Evolutionary conservation across 495 filamentous ascomycete species (phyloP).

Genomic region (Xylaria longipes): DNA sequence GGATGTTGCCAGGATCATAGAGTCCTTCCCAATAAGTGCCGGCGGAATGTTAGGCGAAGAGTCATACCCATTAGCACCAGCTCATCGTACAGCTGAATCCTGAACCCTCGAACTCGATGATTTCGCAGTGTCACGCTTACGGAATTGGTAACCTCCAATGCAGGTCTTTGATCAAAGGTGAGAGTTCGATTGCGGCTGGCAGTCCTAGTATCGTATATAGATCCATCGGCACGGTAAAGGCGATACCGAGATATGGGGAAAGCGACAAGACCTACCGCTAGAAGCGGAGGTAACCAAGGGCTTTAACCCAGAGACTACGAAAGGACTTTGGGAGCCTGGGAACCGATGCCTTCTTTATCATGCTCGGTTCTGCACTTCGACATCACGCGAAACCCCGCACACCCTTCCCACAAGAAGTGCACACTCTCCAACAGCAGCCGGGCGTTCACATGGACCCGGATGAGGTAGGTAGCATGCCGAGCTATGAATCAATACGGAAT

Average conservation of each 20-base stretch:
- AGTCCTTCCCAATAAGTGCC: background rate
- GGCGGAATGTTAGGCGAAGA: background rate
- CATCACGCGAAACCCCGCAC: slow-evolving; percentile 13
- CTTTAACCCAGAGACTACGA: background rate
- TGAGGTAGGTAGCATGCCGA: background rate
- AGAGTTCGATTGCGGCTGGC: slow-evolving; percentile 9
- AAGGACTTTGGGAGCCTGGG: background rate
- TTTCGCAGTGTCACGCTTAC: background rate
- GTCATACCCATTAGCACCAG: background rate
- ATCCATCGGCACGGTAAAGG: background rate
- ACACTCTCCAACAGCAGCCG: background rate
- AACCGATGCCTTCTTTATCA: slow-evolving; percentile 14
- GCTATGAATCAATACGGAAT: background rate
- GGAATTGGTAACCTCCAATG: background rate
- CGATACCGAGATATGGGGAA: background rate
- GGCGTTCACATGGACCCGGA: slow-evolving; percentile 12
- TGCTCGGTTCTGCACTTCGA: slow-evolving; percentile 16
- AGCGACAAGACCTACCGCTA: background rate
- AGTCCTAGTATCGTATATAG: background rate
- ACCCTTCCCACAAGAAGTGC: background rate
- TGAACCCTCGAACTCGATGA: background rate
- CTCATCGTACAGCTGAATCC: background rate
- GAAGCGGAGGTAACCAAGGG: background rate
- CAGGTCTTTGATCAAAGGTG: background rate
- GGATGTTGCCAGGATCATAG: background rate